phyloP scores from a whole-genome alignment of 129 eudicot species.

The Flaveria bidentis region DNA sequence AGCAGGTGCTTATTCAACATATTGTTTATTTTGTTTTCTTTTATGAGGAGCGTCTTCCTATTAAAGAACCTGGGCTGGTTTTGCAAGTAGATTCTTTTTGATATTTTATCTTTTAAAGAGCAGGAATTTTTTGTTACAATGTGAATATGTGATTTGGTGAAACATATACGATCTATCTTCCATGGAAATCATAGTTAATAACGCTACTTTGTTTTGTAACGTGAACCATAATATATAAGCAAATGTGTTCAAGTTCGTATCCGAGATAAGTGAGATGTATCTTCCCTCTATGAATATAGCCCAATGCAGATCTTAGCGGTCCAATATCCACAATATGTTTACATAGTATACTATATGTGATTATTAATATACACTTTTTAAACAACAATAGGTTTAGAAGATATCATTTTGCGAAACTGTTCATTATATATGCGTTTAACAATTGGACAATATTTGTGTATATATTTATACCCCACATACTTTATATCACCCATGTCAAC shows the following conservation, averaged over 20 bases:
- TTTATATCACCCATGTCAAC: background rate
- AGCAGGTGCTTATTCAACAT: conserved; percentile 55
- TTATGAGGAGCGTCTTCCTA: background rate
- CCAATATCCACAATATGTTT: background rate
- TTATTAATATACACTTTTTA: background rate
- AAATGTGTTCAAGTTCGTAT: background rate
- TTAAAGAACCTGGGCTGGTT: conserved; percentile 9
- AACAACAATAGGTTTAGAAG: conserved; percentile 9
- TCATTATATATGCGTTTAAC: background rate
- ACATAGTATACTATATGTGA: background rate
- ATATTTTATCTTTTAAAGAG: too few relatives aligned
- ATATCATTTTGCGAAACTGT: background rate
- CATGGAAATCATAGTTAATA: background rate
- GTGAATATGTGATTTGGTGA: background rate
- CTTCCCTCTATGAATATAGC: background rate
- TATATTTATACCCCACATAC: background rate
- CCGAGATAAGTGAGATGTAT: background rate
- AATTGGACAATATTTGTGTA: background rate
- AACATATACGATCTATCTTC: background rate
- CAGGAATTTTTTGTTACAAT: too few relatives aligned
- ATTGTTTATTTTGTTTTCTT: background rate
- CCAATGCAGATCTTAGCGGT: background rate
- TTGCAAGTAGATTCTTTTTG: background rate
- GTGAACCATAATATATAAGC: background rate
- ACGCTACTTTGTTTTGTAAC: background rate